Percentiles rank a stretch among this genome's conserved stretches.
Evolutionary conservation across 257 asterid genomes (phyloP).

Genomic region (Solanum chiquidenum): DNA sequence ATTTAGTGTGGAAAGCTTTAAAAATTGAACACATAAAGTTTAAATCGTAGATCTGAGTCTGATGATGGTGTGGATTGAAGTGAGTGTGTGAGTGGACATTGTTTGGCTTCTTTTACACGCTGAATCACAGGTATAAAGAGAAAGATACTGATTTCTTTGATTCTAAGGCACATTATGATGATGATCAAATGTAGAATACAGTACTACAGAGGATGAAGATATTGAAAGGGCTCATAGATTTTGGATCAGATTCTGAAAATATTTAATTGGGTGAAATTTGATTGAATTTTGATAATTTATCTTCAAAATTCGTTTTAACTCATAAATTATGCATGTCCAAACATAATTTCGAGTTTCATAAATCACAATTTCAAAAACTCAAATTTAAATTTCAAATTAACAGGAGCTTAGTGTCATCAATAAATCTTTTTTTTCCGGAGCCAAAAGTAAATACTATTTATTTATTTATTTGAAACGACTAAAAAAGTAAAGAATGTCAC

Average conservation of each 20-base stretch:
- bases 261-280: not conserved
- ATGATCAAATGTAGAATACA: not conserved
- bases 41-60: not conserved
- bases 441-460: not conserved
- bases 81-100: not conserved
- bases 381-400: not conserved
- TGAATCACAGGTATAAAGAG: not conserved
- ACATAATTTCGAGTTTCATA: not conserved
- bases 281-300: not conserved
- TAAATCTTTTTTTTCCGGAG: not conserved
- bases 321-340: not conserved
- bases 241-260: not conserved
- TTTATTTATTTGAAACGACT: too few relatives aligned
- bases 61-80: not conserved
- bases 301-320: not conserved
- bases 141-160: not conserved
- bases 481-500: not conserved
- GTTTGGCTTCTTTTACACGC: not conserved
- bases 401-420: not conserved
- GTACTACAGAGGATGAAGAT: not conserved
- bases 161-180: not conserved
- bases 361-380: not conserved
- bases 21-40: not conserved
- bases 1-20: rapidly evolving
- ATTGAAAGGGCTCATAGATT: not conserved